These are phyloP conservation scores for Erodium maritimum DNA, from an alignment of 345 rosid genomes.

Conservation along the genomic window DNA sequence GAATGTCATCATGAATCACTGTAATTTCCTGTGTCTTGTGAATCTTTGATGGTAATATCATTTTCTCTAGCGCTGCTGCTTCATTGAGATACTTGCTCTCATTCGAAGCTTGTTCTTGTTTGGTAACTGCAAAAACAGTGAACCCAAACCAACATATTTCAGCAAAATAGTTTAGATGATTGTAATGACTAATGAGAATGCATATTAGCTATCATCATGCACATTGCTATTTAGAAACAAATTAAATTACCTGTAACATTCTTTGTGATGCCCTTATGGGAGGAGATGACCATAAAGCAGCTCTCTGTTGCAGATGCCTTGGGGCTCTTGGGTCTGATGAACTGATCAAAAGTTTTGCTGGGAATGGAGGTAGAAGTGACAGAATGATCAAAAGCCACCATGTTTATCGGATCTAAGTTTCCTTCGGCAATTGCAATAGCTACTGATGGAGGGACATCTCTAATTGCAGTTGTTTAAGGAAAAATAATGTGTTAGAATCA, in stretches of 20 bases:
- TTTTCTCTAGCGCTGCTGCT: slow-evolving; percentile 37
- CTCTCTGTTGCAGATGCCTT: slow-evolving; percentile 7
- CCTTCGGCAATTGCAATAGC: slow-evolving; percentile 76
- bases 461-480: slow-evolving; percentile 20
- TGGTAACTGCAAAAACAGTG: slow-evolving; percentile 14
- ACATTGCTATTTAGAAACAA: too few relatives aligned
- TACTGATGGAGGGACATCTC: slow-evolving; percentile 61
- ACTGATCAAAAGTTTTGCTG: slow-evolving; percentile 7
- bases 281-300: too few relatives aligned
- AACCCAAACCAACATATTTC: not conserved
- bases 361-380: slow-evolving; percentile 14
- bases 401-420: slow-evolving; percentile 44
- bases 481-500: slow-evolving; percentile 4
- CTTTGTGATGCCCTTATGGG: too few relatives aligned
- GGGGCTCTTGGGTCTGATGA: slow-evolving; percentile 16
- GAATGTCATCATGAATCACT: slow-evolving; percentile 10
- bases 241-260: too few relatives aligned
- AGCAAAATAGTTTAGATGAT: not conserved
- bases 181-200: slow-evolving; percentile 3
- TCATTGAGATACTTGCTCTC: slow-evolving; percentile 29
- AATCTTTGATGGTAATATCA: slow-evolving; percentile 23
- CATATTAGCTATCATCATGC: not conserved
- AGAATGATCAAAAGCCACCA: slow-evolving; percentile 52
- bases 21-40: not conserved
- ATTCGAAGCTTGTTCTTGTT: slow-evolving; percentile 16